Evolutionary conservation across 495 filamentous ascomycete genomes (phyloP).

Genomic region (Oleoguttula mirabilis): DNA sequence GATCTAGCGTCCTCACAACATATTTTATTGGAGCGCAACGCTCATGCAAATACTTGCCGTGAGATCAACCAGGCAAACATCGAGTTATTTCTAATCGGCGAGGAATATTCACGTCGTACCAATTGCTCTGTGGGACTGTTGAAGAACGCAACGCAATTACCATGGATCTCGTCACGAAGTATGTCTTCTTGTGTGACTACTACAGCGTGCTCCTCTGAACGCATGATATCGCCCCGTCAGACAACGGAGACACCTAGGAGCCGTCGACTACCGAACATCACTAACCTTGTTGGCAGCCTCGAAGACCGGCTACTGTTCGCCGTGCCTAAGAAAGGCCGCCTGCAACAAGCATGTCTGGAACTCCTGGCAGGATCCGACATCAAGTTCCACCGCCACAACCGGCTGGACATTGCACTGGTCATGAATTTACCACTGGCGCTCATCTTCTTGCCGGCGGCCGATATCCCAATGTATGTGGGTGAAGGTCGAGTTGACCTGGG

Average conservation of each 20-base stretch:
- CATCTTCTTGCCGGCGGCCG: constrained; percentile 90
- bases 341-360: constrained; percentile 74
- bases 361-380: constrained; percentile 88
- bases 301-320: constrained; percentile 91
- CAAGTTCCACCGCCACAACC: constrained; percentile 84
- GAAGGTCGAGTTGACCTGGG: constrained; percentile 88
- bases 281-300: constrained; percentile 42
- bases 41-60: too few relatives aligned
- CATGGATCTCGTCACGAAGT: constrained; percentile 16
- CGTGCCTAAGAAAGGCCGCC: constrained; percentile 93
- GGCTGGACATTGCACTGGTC: constrained; percentile 91
- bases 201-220: too few relatives aligned
- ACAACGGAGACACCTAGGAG: neutral
- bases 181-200: too few relatives aligned
- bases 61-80: too few relatives aligned
- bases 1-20: too few relatives aligned
- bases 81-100: too few relatives aligned
- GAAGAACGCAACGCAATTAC: too few relatives aligned
- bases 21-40: too few relatives aligned
- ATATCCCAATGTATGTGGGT: constrained; percentile 94
- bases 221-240: too few relatives aligned
- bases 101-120: too few relatives aligned
- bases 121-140: too few relatives aligned
- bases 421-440: constrained; percentile 91
- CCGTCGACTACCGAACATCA: constrained; percentile 14